These are phyloP conservation scores for Dissoconium aciculare DNA, from an alignment of 2,329 filamentous ascomycete genomes.

Conservation along the genomic window DNA sequence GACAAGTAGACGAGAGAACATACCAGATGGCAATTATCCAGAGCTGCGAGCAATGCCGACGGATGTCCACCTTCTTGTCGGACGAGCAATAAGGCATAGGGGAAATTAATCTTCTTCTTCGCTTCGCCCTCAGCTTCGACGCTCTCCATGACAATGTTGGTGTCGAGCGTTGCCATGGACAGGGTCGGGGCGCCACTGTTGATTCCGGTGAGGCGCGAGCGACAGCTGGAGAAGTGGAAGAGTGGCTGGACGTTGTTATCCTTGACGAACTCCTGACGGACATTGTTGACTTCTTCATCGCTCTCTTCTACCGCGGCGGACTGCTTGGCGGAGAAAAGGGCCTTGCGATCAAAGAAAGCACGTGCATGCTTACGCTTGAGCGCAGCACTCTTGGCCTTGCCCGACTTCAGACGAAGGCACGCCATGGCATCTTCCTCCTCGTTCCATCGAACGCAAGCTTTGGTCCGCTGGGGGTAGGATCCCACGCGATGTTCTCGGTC, in stretches of 20 bases:
- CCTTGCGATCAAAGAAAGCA: slow-evolving; percentile 25
- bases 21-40: slow-evolving; percentile 33
- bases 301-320: slow-evolving; percentile 12
- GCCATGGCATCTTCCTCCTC: slow-evolving; percentile 18
- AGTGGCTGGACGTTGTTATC: slow-evolving; percentile 33
- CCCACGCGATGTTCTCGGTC: slow-evolving; percentile 22
- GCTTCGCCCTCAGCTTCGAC: slow-evolving; percentile 4
- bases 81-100: slow-evolving; percentile 37
- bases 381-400: slow-evolving; percentile 16
- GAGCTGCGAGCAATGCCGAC: slow-evolving; percentile 26
- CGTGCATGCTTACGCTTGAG: slow-evolving; percentile 30
- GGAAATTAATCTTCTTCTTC: slow-evolving; percentile 27
- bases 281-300: slow-evolving; percentile 14
- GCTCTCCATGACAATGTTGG: slow-evolving; percentile 29
- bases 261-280: slow-evolving; percentile 31
- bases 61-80: slow-evolving; percentile 32
- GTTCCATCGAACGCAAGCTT: slow-evolving; percentile 18
- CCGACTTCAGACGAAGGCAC: slow-evolving; percentile 11
- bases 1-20: too few relatives aligned
- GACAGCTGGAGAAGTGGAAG: slow-evolving; percentile 30
- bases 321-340: slow-evolving; percentile 14
- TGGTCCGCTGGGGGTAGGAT: slow-evolving; percentile 18
- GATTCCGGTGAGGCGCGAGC: slow-evolving; percentile 35
- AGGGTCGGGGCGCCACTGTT: slow-evolving; percentile 30
- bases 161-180: slow-evolving; percentile 36